Evolutionary conservation across 2,329 filamentous ascomycete genomes (phyloP).

Genomic region (Ophiocordyceps camponoti-saundersi): DNA sequence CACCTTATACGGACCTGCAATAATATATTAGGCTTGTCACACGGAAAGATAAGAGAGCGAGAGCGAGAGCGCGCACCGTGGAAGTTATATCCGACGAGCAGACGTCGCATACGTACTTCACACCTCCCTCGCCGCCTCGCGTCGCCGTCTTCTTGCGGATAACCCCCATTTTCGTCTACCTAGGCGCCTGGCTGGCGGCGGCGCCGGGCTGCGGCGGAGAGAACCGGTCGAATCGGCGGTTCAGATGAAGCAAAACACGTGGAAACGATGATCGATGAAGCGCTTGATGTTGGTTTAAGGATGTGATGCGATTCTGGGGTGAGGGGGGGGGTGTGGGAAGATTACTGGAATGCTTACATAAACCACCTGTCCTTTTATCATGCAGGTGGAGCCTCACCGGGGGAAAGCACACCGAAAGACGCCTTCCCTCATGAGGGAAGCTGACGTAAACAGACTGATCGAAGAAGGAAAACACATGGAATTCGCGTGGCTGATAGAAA

Average conservation of each 20-base stretch:
- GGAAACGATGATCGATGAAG: neutral
- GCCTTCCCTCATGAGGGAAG: neutral
- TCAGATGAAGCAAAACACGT: neutral
- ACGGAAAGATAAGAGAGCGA: neutral
- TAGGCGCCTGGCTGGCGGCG: neutral
- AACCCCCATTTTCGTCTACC: slow-evolving; percentile 53
- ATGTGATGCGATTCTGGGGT: neutral
- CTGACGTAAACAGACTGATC: neutral
- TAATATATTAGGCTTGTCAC: neutral
- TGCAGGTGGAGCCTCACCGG: too few species aligned
- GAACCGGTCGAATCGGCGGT: neutral
- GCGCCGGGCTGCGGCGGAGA: too few species aligned
- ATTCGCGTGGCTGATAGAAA: neutral
- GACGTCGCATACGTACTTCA: slow-evolving; percentile 94
- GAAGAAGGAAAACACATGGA: neutral
- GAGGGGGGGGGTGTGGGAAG: too few species aligned
- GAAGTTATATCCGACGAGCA: slow-evolving; percentile 95
- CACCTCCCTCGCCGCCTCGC: slow-evolving; percentile 69
- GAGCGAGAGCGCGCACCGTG: slow-evolving; percentile 54
- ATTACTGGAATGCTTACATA: too few species aligned
- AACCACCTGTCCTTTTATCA: too few species aligned
- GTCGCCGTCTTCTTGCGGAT: slow-evolving; percentile 90
- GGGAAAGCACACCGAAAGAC: too few species aligned
- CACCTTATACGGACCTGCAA: slow-evolving; percentile 82
- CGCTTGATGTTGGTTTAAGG: neutral